Evolutionary conservation across 352 stramenopile genomes (phyloP).

Genomic region (Phytophthora idaei): DNA sequence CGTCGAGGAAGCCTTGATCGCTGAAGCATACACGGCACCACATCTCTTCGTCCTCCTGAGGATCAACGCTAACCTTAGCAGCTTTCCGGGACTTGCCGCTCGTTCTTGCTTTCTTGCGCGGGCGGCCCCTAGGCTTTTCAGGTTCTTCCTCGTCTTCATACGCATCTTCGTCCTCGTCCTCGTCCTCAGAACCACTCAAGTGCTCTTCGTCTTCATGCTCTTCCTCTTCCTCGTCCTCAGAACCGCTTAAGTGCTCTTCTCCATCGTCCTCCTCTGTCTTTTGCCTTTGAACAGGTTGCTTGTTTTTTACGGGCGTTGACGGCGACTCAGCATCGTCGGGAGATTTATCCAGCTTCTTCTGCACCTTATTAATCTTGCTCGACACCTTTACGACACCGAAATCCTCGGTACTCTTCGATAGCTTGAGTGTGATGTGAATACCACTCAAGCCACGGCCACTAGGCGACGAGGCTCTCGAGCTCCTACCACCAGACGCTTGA

Average conservation of each 20-base stretch:
- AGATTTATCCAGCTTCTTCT: constrained; percentile 48
- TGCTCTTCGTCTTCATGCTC: constrained; percentile 45
- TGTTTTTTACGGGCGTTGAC: constrained; percentile 17
- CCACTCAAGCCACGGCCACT: constrained; percentile 27
- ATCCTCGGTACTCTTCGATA: constrained; percentile 19
- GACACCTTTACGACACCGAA: constrained; percentile 50
- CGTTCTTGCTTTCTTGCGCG: constrained; percentile 41
- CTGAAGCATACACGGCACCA: constrained; percentile 91
- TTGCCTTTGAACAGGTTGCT: constrained; percentile 10
- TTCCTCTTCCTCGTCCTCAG: constrained; percentile 45
- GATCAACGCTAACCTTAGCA: constrained; percentile 44
- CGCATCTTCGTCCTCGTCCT: constrained; percentile 46
- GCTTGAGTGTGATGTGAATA: constrained; percentile 53
- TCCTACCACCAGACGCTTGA: constrained; percentile 35
- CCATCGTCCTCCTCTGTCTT: constrained; percentile 37
- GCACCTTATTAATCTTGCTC: constrained; percentile 45
- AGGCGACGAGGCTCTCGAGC: constrained; percentile 33
- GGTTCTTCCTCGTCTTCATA: constrained; percentile 49
- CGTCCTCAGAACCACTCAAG: constrained; percentile 33
- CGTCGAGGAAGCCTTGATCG: constrained; percentile 85
- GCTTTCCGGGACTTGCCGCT: constrained; percentile 25
- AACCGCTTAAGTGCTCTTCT: constrained; percentile 49
- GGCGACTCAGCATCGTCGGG: constrained; percentile 13
- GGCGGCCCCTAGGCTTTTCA: constrained; percentile 42
- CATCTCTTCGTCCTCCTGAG: constrained; percentile 83